phyloP scores from a whole-genome alignment of 2,329 filamentous ascomycete species.

The Lecanicillium sp. region DNA sequence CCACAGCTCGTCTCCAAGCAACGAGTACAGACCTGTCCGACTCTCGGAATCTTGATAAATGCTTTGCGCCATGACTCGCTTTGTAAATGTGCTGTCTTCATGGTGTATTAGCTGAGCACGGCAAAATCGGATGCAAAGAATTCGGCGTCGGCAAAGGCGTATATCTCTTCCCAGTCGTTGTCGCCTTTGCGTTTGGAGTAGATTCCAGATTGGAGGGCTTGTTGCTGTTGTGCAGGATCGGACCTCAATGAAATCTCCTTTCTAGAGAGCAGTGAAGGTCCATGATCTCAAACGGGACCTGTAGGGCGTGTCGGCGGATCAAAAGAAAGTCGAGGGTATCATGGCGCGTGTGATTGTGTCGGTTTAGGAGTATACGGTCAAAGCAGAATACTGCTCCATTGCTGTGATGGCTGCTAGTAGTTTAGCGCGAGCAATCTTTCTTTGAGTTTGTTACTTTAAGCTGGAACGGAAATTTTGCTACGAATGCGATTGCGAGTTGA shows the following conservation, averaged over 20 bases:
- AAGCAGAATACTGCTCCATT: no score
- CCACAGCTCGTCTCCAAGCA: not conserved
- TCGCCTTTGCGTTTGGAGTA: constrained; percentile 3
- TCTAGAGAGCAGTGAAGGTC: constrained; percentile 2
- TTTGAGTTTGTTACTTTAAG: no score
- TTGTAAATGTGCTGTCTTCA: constrained; percentile 1
- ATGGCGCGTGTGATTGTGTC: no score
- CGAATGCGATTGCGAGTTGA: no score
- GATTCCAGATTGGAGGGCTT: constrained; percentile 1
- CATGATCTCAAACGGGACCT: not conserved
- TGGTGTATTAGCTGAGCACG: constrained; percentile 7
- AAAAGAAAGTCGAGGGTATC: no score
- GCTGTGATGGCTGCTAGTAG: no score
- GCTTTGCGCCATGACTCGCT: constrained; percentile 3
- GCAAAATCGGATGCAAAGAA: not conserved
- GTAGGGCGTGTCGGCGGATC: no score
- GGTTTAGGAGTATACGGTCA: no score
- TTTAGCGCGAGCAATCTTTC: no score
- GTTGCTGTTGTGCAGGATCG: not conserved
- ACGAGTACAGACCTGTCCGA: not conserved
- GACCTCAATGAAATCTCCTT: not conserved
- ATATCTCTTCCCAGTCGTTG: constrained; percentile 1
- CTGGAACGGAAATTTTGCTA: no score
- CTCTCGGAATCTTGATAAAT: not conserved
- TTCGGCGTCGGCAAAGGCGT: constrained; percentile 6